Percentiles rank a stretch among this genome's conserved stretches.
Evolutionary conservation across 768 basidiomycete species (phyloP).

Genomic region (Exidia glandulosa): DNA sequence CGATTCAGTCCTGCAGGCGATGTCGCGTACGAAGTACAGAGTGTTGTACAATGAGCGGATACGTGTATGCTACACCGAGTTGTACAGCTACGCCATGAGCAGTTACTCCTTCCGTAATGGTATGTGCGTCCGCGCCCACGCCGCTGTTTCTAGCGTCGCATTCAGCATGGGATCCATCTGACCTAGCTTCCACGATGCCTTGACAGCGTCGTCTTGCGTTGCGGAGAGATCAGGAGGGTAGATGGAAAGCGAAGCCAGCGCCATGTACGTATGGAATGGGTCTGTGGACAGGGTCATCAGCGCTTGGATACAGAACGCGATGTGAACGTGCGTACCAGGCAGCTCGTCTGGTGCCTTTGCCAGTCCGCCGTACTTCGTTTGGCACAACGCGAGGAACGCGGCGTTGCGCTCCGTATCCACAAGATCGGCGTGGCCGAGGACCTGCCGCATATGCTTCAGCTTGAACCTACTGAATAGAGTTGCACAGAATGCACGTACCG

Average conservation of each 20-base stretch:
- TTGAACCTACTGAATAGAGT: too few relatives aligned
- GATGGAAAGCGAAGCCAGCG: conserved; percentile 71
- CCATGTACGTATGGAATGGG: conserved; percentile 91
- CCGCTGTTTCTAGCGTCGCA: conserved; percentile 48
- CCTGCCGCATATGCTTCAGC: conserved; percentile 31
- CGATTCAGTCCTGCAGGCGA: too few relatives aligned
- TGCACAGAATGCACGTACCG: too few relatives aligned
- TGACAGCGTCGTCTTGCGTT: conserved; percentile 12
- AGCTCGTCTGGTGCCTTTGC: conserved; percentile 70
- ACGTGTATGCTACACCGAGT: too few relatives aligned
- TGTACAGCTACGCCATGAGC: too few relatives aligned
- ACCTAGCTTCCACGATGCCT: conserved; percentile 41
- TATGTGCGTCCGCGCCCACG: conserved; percentile 57
- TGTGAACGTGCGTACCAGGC: conserved; percentile 43
- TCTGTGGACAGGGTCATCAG: conserved; percentile 34
- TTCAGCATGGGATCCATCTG: conserved; percentile 63
- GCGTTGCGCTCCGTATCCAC: conserved; percentile 48
- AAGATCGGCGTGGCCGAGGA: conserved; percentile 49
- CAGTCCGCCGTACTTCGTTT: conserved; percentile 84
- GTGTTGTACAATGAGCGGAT: too few relatives aligned
- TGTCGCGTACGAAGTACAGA: too few relatives aligned
- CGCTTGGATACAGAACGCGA: not conserved
- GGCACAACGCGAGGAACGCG: conserved; percentile 60
- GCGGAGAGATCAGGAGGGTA: conserved; percentile 23
- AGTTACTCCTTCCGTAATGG: too few relatives aligned